phyloP scores from a whole-genome alignment of 371 early-diverging fungal genomes.

The Mucor plumbeus region DNA sequence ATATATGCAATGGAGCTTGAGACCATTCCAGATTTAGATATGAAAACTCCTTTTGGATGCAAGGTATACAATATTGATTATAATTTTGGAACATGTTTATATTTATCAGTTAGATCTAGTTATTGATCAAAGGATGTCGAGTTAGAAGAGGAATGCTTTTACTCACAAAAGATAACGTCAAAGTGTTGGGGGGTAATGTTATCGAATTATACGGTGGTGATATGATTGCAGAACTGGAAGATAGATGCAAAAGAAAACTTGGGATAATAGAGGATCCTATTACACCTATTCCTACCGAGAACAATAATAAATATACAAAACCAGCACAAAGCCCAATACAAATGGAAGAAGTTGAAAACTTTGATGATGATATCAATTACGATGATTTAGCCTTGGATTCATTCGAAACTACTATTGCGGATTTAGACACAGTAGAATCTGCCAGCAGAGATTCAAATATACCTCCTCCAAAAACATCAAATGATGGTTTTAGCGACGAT shows the following conservation, averaged over 20 bases:
- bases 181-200: constrained; percentile 44
- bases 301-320: neutral
- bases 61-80: constrained; percentile 30
- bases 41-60: constrained; percentile 49
- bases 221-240: constrained; percentile 36
- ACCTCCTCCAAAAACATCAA: neutral
- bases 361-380: constrained; percentile 2
- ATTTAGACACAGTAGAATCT: neutral
- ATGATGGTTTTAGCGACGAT: neutral
- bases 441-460: neutral
- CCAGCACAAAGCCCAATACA: neutral
- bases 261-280: constrained; percentile 9
- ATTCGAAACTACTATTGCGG: neutral
- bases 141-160: constrained; percentile 41
- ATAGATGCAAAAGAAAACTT: constrained; percentile 32
- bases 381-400: neutral
- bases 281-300: constrained; percentile 3
- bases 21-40: constrained; percentile 27
- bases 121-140: constrained; percentile 41
- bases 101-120: constrained; percentile 14
- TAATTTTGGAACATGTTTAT: neutral
- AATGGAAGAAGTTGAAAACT: neutral
- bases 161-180: constrained; percentile 31
- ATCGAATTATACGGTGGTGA: constrained; percentile 34
- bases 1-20: constrained; percentile 44